Evolutionary conservation across 2,329 filamentous ascomycete genomes (phyloP), one percentile per base, ranked within the genome.

Genomic region (Nothophaeocryptopus gaeumannii): DNA sequence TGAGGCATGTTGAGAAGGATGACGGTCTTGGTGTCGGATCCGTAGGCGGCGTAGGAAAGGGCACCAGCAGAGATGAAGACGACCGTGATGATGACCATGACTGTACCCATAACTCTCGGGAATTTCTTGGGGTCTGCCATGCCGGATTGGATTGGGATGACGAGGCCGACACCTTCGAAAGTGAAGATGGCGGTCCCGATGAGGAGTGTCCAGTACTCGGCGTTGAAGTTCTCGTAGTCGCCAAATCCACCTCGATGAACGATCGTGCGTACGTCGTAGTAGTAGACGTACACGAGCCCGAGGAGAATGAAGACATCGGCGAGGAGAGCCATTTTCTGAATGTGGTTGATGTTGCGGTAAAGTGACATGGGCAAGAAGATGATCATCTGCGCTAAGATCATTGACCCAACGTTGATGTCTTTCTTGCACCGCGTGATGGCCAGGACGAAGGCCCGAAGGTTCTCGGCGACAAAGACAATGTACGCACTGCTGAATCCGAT

Each of bases 111-210:
- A 40, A 99, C 92, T 52, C 81, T 81, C 39, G 93, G 90, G 70
- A 99, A 99, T 68, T 95, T 92, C 58, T 84, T 78, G 0, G 92
- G 95, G 36, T 91, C 78, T 66, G 85, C 88, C 93, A 99, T 99
- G 15, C 91, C 95, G 64, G 95, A 91, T 71, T 99, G 95, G 53
- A 99, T 96, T 0, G 95, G 93, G 55, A 99, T 96, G 70, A 99
- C 95, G 41, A 99, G 82, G 10, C 93, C 95, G 54, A 99, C 95
- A 26, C 93, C 93, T 68, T 99, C 93, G 66, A 97, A 99, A 0
- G 93, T 97, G 74, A 99, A 99, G 67, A 99, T 97, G 26, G 95
- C 93, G 0, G 95, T 99, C 54, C 93, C 95, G 62, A 99, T 99
- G 69, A 99, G 97, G 4, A 99, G 79, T 0, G 93, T 96, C 93